Evolutionary conservation across 768 basidiomycete species (phyloP).

Genomic region (Rhodotorula babjevae): DNA sequence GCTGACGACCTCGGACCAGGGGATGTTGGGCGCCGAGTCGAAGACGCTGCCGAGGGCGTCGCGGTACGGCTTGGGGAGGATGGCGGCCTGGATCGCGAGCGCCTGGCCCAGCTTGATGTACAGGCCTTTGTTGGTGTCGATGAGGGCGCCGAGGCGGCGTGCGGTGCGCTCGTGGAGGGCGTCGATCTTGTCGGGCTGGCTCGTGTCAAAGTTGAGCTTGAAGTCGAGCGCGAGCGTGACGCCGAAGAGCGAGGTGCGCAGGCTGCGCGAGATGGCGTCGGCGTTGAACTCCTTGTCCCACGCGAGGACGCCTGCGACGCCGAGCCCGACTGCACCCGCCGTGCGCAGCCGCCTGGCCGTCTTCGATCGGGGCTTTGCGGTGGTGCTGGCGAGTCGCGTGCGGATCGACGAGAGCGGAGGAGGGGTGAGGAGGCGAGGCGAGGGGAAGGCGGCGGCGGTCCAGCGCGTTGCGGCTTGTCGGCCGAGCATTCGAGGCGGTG

Average conservation of each 20-base stretch:
- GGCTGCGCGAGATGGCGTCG: conserved; percentile 18
- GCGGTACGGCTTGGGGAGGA: conserved; percentile 71
- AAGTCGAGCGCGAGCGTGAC: conserved; percentile 70
- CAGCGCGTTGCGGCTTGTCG: not conserved
- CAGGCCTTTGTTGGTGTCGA: conserved; percentile 71
- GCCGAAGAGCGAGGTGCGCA: conserved; percentile 43
- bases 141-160: conserved; percentile 65
- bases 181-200: conserved; percentile 63
- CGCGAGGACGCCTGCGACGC: not conserved
- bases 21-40: conserved; percentile 80
- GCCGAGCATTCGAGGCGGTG: not conserved
- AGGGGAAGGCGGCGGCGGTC: no score
- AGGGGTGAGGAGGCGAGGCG: not conserved
- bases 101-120: conserved; percentile 75
- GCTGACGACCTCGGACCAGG: conserved; percentile 60
- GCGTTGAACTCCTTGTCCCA: conserved; percentile 36
- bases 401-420: no score
- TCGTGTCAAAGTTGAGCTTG: conserved; percentile 77
- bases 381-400: not conserved
- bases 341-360: not conserved
- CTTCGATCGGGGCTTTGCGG: no score
- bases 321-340: not conserved
- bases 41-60: conserved; percentile 75
- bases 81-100: conserved; percentile 75
- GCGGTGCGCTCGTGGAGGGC: conserved; percentile 80